A percentile compares a stretch with the other conserved stretches of the same genome.
These are phyloP conservation scores for Sherardia arvensis DNA, from an alignment of 257 asterid species.

Conservation along the genomic window DNA sequence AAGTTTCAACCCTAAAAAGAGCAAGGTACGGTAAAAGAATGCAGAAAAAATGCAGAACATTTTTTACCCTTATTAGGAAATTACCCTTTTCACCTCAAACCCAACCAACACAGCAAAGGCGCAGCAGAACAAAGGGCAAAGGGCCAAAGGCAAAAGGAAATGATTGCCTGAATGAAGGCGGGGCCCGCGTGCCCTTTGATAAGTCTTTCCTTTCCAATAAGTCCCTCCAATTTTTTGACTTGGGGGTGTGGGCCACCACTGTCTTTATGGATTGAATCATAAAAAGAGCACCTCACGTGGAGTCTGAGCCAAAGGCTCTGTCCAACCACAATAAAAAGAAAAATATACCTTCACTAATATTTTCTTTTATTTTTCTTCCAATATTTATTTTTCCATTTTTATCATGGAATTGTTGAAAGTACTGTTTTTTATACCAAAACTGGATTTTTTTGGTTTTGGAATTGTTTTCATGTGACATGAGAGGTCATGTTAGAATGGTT, in stretches of 20 bases:
- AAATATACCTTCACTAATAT: neutral
- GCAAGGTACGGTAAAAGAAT: neutral
- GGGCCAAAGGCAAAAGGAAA: conserved; percentile 51
- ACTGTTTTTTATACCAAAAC: neutral
- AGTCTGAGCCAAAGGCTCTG: conserved; percentile 88
- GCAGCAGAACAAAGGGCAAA: conserved; percentile 26
- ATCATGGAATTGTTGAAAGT: neutral
- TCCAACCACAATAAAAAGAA: conserved; percentile 51
- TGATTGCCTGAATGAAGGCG: conserved; percentile 43
- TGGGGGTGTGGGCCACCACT: conserved; percentile 62
- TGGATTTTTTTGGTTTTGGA: neutral
- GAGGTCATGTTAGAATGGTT: neutral
- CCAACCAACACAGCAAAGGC: conserved; percentile 15
- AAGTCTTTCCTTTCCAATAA: too few species aligned
- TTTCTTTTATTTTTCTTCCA: neutral
- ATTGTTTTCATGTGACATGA: neutral
- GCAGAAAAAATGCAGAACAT: conserved; percentile 9
- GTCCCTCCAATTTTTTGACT: conserved; percentile 66
- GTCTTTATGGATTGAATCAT: conserved; percentile 96
- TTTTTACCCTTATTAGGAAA: neutral
- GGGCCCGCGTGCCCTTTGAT: conserved; percentile 30
- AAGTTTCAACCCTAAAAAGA: neutral
- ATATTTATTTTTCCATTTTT: neutral
- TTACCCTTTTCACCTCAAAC: neutral
- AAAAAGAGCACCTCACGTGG: conserved; percentile 99